Evolutionary conservation across 116 monocot genomes (phyloP).

Genomic region (Cymodocea nodosa): DNA sequence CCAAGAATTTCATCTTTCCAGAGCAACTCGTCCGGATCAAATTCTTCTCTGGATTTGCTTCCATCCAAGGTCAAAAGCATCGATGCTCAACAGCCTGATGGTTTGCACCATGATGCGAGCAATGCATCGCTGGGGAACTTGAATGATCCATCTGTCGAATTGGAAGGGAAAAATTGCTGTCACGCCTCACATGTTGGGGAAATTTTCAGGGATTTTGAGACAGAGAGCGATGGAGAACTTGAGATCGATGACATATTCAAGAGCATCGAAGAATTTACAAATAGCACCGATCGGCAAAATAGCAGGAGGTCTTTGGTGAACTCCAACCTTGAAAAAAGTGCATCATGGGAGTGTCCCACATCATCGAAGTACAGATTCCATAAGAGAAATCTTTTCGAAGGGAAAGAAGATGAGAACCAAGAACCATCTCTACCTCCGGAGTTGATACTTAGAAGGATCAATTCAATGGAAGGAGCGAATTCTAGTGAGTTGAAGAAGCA

Average conservation of each 20-base stretch:
- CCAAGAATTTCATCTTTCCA: not conserved
- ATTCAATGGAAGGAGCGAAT: slow-evolving; percentile 37
- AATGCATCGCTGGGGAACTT: too few species aligned
- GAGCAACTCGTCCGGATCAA: not conserved
- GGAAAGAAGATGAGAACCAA: slow-evolving; percentile 23
- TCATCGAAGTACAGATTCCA: not conserved
- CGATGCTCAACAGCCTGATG: not conserved
- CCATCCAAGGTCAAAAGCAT: not conserved
- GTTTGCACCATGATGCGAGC: too few species aligned
- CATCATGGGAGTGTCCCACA: not conserved
- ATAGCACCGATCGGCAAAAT: too few species aligned
- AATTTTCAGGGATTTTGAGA: not conserved
- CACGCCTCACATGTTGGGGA: not conserved
- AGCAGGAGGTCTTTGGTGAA: too few species aligned
- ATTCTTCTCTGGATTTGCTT: not conserved
- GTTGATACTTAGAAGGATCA: slow-evolving; percentile 52
- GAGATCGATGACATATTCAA: not conserved
- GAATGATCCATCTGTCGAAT: not conserved
- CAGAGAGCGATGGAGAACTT: slow-evolving; percentile 6
- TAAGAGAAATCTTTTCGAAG: slow-evolving; percentile 57
- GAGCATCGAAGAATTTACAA: too few species aligned
- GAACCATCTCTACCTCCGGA: slow-evolving; percentile 29
- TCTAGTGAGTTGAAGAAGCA: slow-evolving; percentile 65
- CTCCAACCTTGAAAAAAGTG: not conserved
- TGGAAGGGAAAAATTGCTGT: not conserved